These are phyloP conservation scores for Cenchrus purpureus DNA, from an alignment of 176 grass and related monocot species.

Conservation along the genomic window DNA sequence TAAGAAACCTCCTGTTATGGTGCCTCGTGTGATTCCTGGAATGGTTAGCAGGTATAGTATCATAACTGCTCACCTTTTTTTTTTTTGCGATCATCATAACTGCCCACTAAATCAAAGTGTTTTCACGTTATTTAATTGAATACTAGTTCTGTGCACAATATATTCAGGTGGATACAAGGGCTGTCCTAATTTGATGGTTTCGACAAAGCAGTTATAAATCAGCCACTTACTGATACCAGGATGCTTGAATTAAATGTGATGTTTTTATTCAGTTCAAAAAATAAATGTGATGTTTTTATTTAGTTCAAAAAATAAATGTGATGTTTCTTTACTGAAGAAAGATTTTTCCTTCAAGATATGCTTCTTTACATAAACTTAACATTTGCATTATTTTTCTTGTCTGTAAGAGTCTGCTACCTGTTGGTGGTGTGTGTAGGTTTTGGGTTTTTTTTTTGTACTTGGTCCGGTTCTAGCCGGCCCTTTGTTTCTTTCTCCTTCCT, in stretches of 20 bases:
- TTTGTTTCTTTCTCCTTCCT: too few relatives aligned
- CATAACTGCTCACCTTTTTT: not conserved
- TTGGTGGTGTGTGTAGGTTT: too few relatives aligned
- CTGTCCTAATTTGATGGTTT: not conserved
- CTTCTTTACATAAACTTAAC: conserved; percentile 17
- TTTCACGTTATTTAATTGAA: conserved; percentile 32
- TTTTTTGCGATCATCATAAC: too few relatives aligned
- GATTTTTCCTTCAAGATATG: not conserved
- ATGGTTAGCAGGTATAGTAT: conserved; percentile 81
- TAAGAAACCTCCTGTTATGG: conserved; percentile 86
- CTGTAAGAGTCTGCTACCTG: too few relatives aligned
- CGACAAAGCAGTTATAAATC: conserved; percentile 36
- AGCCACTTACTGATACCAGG: conserved; percentile 18
- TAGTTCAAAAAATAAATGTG: not conserved
- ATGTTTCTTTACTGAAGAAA: not conserved
- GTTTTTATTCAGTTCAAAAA: not conserved
- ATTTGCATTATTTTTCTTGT: too few relatives aligned
- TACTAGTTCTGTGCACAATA: conserved; percentile 1
- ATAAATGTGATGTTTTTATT: too few relatives aligned
- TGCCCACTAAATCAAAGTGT: conserved; percentile 15
- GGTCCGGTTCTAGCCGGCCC: too few relatives aligned
- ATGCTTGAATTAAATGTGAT: not conserved
- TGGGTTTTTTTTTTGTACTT: too few relatives aligned
- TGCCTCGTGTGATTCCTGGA: conserved; percentile 85
- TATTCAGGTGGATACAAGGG: conserved; percentile 1